Percentiles rank a stretch among this genome's conserved stretches.
These are phyloP conservation scores for Globisporangium echinulatum DNA, from an alignment of 352 stramenopile genomes.

Conservation along the genomic window DNA sequence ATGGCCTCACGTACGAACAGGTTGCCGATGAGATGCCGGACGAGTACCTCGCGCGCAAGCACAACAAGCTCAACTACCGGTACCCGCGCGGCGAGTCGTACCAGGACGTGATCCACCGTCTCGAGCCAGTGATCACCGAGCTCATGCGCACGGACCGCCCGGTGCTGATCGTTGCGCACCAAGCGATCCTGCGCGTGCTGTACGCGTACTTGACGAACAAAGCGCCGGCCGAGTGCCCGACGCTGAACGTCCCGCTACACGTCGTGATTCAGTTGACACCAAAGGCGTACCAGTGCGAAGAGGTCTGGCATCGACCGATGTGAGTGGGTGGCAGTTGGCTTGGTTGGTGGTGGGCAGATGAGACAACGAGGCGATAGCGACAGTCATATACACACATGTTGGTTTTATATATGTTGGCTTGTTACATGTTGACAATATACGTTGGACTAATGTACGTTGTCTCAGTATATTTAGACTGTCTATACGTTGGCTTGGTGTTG, in stretches of 20 bases:
- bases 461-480: too few relatives aligned
- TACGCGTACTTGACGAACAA: conserved; percentile 97
- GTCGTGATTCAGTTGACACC: conserved; percentile 94
- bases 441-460: too few relatives aligned
- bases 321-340: conserved; percentile 16
- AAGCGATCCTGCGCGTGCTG: conserved; percentile 93
- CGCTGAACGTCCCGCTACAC: conserved; percentile 90
- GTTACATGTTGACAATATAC: too few relatives aligned
- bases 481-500: too few relatives aligned
- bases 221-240: conserved; percentile 88
- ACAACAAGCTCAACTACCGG: conserved; percentile 84
- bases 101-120: conserved; percentile 95
- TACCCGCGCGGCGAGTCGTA: conserved; percentile 95
- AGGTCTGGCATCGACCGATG: conserved; percentile 89
- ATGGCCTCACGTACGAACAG: conserved; percentile 97
- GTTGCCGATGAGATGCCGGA: conserved; percentile 93
- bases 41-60: conserved; percentile 91
- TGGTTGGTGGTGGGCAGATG: not conserved
- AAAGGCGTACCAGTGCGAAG: conserved; percentile 92
- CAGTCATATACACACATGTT: too few relatives aligned
- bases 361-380: not conserved
- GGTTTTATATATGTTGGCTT: too few relatives aligned
- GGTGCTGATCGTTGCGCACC: conserved; percentile 92
- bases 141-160: conserved; percentile 93
- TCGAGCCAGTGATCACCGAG: conserved; percentile 96